Conservation (phyloP, 352 stramenopile species). For the Albugo candida region DNA sequence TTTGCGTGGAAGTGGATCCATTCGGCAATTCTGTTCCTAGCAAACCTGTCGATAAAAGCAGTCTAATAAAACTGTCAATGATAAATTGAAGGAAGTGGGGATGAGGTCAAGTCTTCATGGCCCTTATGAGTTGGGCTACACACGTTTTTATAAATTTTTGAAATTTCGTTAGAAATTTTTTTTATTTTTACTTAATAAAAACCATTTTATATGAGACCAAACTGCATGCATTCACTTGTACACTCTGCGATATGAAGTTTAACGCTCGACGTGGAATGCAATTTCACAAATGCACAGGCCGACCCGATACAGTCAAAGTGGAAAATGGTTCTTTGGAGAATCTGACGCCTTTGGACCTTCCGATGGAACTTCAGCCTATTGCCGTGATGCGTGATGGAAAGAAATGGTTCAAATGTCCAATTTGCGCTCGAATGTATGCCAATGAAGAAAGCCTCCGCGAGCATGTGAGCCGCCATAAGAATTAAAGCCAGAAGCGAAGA, state of each 20-base stretch:
- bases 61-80: no score
- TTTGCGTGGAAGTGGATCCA: constrained; percentile 43
- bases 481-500: constrained; percentile 76
- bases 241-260: constrained; percentile 70
- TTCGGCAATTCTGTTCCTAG: constrained; percentile 29
- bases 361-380: constrained; percentile 38
- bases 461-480: constrained; percentile 69
- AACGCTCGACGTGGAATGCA: constrained; percentile 67
- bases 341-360: constrained; percentile 45
- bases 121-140: no score
- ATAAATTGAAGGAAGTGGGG: no score
- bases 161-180: no score
- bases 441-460: constrained; percentile 48
- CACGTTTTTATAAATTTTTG: no score
- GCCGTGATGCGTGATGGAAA: constrained; percentile 62
- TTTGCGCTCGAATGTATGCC: constrained; percentile 58
- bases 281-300: constrained; percentile 48
- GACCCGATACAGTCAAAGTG: constrained; percentile 15
- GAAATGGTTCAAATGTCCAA: constrained; percentile 72
- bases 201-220: no score
- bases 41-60: constrained; percentile 74
- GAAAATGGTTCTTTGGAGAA: constrained; percentile 13
- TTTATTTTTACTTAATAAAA: no score
- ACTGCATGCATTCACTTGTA: constrained; percentile 64
- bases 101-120: no score